phyloP scores from a whole-genome alignment of 257 asterid genomes.

The Solanum ahanhuiri region DNA sequence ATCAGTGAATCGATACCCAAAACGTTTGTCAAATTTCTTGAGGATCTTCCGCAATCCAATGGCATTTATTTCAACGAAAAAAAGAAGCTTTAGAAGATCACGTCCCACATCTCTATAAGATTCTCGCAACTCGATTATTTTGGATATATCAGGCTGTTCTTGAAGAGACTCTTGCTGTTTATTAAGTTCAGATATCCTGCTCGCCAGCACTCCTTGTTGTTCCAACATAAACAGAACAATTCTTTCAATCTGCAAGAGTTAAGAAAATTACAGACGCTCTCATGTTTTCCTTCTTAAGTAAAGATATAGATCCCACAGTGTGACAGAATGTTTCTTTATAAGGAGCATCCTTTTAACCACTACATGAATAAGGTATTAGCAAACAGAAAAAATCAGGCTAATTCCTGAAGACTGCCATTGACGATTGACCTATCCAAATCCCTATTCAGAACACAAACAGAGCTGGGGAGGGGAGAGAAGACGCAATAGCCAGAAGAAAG shows the following conservation, averaged over 20 bases:
- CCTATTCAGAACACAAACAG: background rate
- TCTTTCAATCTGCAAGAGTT: conserved; percentile 69
- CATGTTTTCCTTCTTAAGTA: background rate
- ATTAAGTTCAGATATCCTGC: conserved; percentile 59
- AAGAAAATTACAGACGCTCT: background rate
- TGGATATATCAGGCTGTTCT: conserved; percentile 76
- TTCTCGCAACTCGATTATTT: conserved; percentile 67
- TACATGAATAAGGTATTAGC: background rate
- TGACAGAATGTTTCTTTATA: background rate
- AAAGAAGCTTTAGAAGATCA: conserved; percentile 80
- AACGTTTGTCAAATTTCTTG: conserved; percentile 89
- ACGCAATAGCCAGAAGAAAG: background rate
- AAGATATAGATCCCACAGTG: background rate
- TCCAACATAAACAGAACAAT: conserved; percentile 86
- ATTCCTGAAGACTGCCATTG: background rate
- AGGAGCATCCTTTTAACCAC: background rate
- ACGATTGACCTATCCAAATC: background rate
- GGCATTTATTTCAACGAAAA: conserved; percentile 86
- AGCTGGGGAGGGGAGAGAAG: background rate
- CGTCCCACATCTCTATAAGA: conserved; percentile 78
- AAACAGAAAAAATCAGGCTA: background rate
- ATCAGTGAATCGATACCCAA: conserved; percentile 84
- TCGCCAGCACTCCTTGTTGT: conserved; percentile 85
- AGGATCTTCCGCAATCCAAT: conserved; percentile 89
- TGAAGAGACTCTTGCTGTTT: conserved; percentile 58